Evolutionary conservation across 192 early-diverging fungal genomes (phyloP).

Genomic region (Paraglomus brasilianum): DNA sequence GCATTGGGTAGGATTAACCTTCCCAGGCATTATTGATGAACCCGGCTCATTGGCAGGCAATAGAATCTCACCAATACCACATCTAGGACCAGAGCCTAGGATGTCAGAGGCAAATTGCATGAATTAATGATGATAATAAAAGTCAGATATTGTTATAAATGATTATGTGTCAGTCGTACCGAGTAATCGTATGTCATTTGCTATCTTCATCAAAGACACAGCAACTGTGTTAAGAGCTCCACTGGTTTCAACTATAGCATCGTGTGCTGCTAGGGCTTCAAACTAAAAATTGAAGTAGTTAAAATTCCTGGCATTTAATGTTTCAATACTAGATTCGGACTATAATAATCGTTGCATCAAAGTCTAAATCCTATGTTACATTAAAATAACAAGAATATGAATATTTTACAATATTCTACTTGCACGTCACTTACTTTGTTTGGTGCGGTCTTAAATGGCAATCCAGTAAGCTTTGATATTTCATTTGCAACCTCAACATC

Average conservation of each 20-base stretch:
- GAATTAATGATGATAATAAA: neutral
- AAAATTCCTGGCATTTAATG: too few relatives aligned
- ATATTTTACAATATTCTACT: neutral
- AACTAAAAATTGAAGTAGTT: constrained; percentile 53
- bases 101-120: constrained; percentile 7
- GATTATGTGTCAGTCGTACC: constrained; percentile 37
- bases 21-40: constrained; percentile 99
- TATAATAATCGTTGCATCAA: too few relatives aligned
- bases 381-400: neutral
- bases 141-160: neutral
- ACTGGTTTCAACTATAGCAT: constrained; percentile 94
- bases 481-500: constrained; percentile 86
- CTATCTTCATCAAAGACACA: constrained; percentile 97
- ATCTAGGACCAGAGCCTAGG: constrained; percentile 91
- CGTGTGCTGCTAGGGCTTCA: constrained; percentile 97
- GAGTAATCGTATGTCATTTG: constrained; percentile 97
- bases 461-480: constrained; percentile 84
- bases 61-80: constrained; percentile 93
- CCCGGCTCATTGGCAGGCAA: constrained; percentile 99
- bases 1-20: constrained; percentile 99
- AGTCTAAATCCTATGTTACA: constrained; percentile 2
- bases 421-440: constrained; percentile 71
- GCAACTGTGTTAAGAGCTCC: constrained; percentile 95
- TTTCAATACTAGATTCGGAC: too few relatives aligned
- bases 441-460: constrained; percentile 92